Evolutionary conservation across 371 early-diverging fungal species (phyloP).

Genomic region (Rhizomucor miehei): DNA sequence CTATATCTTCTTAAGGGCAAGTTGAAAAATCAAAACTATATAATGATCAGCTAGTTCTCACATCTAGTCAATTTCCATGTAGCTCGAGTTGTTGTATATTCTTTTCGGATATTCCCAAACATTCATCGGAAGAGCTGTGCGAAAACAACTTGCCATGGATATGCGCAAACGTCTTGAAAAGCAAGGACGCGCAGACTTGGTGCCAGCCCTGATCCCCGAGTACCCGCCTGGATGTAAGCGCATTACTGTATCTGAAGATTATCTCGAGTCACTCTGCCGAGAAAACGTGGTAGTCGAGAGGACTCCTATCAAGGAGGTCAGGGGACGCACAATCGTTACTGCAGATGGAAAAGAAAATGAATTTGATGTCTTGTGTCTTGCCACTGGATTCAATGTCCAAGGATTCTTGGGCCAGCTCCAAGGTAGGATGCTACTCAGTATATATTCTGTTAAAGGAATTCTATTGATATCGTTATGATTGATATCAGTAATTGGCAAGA

Average conservation of each 20-base stretch:
- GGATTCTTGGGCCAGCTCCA: conserved; percentile 26
- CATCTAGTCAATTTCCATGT: background rate
- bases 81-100: conserved; percentile 14
- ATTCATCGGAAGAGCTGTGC: background rate
- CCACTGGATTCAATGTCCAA: conserved; percentile 27
- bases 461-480: background rate
- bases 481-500: conserved; percentile 23
- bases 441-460: background rate
- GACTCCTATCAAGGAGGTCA: conserved; percentile 10
- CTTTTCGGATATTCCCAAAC: conserved; percentile 10
- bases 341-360: conserved; percentile 18
- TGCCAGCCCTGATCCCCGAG: conserved; percentile 12
- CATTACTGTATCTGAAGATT: conserved; percentile 19
- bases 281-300: conserved; percentile 19
- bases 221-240: conserved; percentile 29
- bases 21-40: background rate
- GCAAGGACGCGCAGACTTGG: conserved; percentile 17
- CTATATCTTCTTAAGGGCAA: conserved; percentile 11
- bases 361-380: conserved; percentile 23
- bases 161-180: conserved; percentile 7
- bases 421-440: conserved; percentile 10
- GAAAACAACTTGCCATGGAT: background rate
- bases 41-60: background rate
- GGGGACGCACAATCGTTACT: conserved; percentile 20
- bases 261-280: conserved; percentile 19